phyloP scores from a whole-genome alignment of 805 yeast species.

The Peterozyma toletana region DNA sequence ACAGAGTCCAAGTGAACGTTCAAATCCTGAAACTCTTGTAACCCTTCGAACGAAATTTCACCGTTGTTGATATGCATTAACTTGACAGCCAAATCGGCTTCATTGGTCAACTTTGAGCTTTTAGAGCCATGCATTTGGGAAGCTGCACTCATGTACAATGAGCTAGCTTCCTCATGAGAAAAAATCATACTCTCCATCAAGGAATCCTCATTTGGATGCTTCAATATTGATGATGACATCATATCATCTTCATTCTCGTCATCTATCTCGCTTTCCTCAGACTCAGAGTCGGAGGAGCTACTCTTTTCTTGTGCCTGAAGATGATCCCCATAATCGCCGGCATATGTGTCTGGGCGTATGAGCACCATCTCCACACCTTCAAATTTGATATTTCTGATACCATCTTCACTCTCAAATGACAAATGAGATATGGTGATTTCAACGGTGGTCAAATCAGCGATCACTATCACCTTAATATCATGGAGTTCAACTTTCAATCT shows the following conservation, averaged over 20 bases:
- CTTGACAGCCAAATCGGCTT: slow-evolving; percentile 6
- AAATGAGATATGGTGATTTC: slow-evolving; percentile 25
- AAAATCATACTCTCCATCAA: slow-evolving; percentile 53
- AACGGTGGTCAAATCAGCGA: slow-evolving; percentile 35
- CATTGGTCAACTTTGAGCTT: slow-evolving; percentile 11
- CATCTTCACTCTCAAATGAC: slow-evolving; percentile 33
- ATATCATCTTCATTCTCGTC: slow-evolving; percentile 21
- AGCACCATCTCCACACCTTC: slow-evolving; percentile 32
- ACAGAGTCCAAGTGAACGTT: slow-evolving; percentile 31
- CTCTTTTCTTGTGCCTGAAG: slow-evolving; percentile 3
- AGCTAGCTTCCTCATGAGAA: slow-evolving; percentile 61
- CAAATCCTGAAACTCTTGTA: slow-evolving; percentile 25
- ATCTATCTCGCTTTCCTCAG: slow-evolving; percentile 1
- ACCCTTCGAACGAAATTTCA: slow-evolving; percentile 41
- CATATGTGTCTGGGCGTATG: slow-evolving; percentile 30
- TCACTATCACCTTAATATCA: slow-evolving; percentile 38
- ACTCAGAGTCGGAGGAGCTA: slow-evolving; percentile 5
- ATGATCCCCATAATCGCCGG: slow-evolving; percentile 16
- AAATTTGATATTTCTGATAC: slow-evolving; percentile 32
- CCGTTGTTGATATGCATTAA: slow-evolving; percentile 28
- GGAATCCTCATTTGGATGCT: slow-evolving; percentile 11
- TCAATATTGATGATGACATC: slow-evolving; percentile 20
- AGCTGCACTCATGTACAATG: slow-evolving; percentile 79
- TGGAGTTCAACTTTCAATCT: slow-evolving; percentile 45
- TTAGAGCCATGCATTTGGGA: slow-evolving; percentile 34